Evolutionary conservation across 164 flowering plant genomes (phyloP), one percentile per base, ranked within the genome.

Genomic region (Stephania cephalantha): DNA sequence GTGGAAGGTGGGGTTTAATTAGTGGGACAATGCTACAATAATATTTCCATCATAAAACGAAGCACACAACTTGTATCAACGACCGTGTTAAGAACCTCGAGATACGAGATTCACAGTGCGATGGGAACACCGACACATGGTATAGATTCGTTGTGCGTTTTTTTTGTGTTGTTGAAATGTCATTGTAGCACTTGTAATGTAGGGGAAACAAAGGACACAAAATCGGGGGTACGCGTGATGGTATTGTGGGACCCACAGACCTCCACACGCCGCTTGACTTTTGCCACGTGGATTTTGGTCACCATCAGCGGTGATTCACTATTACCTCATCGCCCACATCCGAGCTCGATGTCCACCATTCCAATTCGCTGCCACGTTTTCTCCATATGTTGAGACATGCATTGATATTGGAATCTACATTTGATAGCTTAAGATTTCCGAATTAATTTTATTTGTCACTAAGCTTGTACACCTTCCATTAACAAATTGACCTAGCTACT

Each of bases 211-310:
- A 35, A 35, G 42, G 42, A 35, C 2, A 35, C 42, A 67, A 67
- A n/a, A 12, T 10, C 17, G 71, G 22, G 71, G 71, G 25, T 42
- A 67, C n/a, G 71, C 71, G 71, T 69, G 71, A 44, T 69, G 20
- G 8, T n/a, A 4, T 35, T 15, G 71, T 69, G 50, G 71, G 71
- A 6, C 25, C 71, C 50, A 42, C 10, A 35, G 4, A 1, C 15
- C 18, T 22, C 71, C 52, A 69, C 71, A 69, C 71, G 50, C 50
- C 18, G 9, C 50, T 44, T 6, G n/a, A 20, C n/a, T 15, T 69
- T 42, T 18, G 25, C 46, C 71, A 69, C 71, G 71, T 69, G 71
- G 71, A 69, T 10, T 10, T 3, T 10, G 9, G 10, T 22, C 42
- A 58, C 69, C 18, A 25, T 29, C 44, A 67, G 35, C 17, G 9